Base-by-base conservation (phyloP, 202 grass and related monocot genomes). In the Zoysia matrella region DNA sequence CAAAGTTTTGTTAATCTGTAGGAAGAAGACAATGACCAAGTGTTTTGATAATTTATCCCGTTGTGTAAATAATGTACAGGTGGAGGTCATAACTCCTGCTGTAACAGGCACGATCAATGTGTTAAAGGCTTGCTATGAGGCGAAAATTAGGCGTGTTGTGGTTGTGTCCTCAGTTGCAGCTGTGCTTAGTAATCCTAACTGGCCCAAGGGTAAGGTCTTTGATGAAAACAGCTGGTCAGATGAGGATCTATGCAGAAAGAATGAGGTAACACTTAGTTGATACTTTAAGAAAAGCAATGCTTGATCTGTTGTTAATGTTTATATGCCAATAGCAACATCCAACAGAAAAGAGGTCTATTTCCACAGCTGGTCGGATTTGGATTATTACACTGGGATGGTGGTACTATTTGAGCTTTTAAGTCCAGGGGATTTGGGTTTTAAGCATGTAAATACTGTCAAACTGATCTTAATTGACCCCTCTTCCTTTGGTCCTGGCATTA, bases 151-250 rank as follows among this genome's bases (percentile, higher is more conserved):
- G 73, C 74, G 90, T 71, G 88, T 89, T 70, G 80, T 96, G 49
- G 69, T 89, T 67, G 88, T 89, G 5, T 96, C 90, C 52, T 96
- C 90, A 42, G 0, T 5, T 46, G 43, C 48, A n/a, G 83, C 90
- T 30, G 65, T 91, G 11, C 14, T 6, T 12, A 47, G 3, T 68
- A 92, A 78, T 60, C 82, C 93, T 73, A 66, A 76, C 39, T 95
- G 88, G 87, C 90, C 93, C 2, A 84, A 70, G 49, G 90, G 56
- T 7, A 87, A 84, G 54, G 44, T 53, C 50, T 86, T 88, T 52
- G 77, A 90, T 69, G 93, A 95, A 80, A 81, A 72, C 9, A 82
- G 85, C 55, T 95, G 90, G 85, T 90, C 90, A 43, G 90, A 95
- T 50, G 84, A 90, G 51, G 82, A 88, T 0, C 15, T 69, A 16